Evolutionary conservation across 2,329 filamentous ascomycete species (phyloP), one percentile per base, ranked within the genome.

Genomic region (Sporothrix protearum): DNA sequence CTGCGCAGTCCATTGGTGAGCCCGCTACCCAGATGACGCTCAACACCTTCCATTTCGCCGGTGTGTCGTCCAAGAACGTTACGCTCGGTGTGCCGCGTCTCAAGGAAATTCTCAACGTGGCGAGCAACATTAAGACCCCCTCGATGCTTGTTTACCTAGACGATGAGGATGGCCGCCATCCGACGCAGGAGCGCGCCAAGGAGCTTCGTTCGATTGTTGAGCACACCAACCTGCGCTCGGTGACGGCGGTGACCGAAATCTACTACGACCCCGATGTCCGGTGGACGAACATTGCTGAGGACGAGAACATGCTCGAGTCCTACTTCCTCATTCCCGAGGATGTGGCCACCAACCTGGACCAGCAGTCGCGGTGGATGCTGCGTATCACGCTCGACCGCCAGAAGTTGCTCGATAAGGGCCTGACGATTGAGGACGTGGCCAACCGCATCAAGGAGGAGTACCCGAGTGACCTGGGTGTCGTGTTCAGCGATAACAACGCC

Each of bases 51-150:
- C 96, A 99, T 86, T 99, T 99, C 81, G 94, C 96, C 81, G 96
- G 96, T 97, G 94, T 99, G 73, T 97, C 96, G 49, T 97, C 95
- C 30, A 99, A 99, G 91, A 99, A 99, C 86, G 95, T 99, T 71
- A 99, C 96, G 0, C 75, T 99, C 66, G 96, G 96, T 93, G 96
- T 99, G 57, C 96, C 96, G 57, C 95, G 96, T 89, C 88, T 99
- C 67, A 99, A 99, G 87, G 96, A 99, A 84, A 99, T 99, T 89
- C 87, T 99, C 72, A 99, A 99, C 80, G 90, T 99, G 72, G 96
- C 96, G 0, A 94, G 92, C 76, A 96, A 98, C 82, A 97, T 99
- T 85, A 99, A 98, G 86, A 99, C 96, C 0, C 96, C 96, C 1
- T 94, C 93, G 68, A 98, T 99, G 95, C 91, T 92, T 73, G 93